phyloP scores from a whole-genome alignment of 306 rosid species.

The Oxytropis ochrocephala region DNA sequence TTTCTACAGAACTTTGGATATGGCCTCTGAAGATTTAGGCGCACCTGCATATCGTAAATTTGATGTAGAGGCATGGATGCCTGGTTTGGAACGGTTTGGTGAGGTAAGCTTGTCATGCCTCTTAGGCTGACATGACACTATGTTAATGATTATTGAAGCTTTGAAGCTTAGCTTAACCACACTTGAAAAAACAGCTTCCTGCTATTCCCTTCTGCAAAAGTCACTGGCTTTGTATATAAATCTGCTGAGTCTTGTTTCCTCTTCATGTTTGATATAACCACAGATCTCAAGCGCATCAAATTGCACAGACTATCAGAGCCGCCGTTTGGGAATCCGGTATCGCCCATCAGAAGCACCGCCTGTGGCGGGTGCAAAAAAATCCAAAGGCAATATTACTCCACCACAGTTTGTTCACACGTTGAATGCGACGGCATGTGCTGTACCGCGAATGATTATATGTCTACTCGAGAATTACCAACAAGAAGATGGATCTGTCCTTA shows the following conservation, averaged over 20 bases:
- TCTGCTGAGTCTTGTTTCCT: neutral
- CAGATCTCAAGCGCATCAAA: slow-evolving; percentile 93
- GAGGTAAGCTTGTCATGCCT: slow-evolving; percentile 46
- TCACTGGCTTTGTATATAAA: neutral
- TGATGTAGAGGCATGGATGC: slow-evolving; percentile 98
- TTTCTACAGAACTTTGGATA: slow-evolving; percentile 76
- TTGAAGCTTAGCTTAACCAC: slow-evolving; percentile 10
- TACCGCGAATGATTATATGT: slow-evolving; percentile 79
- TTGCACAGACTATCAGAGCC: slow-evolving; percentile 89
- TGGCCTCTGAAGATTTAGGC: slow-evolving; percentile 91
- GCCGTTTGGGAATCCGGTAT: slow-evolving; percentile 71
- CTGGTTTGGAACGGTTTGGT: slow-evolving; percentile 86
- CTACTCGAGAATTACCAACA: slow-evolving; percentile 84
- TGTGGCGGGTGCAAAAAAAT: slow-evolving; percentile 40
- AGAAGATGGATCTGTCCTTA: slow-evolving; percentile 69
- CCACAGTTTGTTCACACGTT: slow-evolving; percentile 82
- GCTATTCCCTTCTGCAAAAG: neutral
- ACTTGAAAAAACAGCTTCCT: neutral
- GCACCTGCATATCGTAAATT: slow-evolving; percentile 93
- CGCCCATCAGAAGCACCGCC: slow-evolving; percentile 56
- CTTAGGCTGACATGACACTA: neutral
- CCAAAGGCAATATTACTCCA: slow-evolving; percentile 58
- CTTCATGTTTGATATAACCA: slow-evolving; percentile 1
- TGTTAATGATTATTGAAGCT: neutral
- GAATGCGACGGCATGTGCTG: slow-evolving; percentile 96